These are phyloP conservation scores for Eutrema salsugineum DNA, from an alignment of 441 rosid genomes.

Conservation along the genomic window DNA sequence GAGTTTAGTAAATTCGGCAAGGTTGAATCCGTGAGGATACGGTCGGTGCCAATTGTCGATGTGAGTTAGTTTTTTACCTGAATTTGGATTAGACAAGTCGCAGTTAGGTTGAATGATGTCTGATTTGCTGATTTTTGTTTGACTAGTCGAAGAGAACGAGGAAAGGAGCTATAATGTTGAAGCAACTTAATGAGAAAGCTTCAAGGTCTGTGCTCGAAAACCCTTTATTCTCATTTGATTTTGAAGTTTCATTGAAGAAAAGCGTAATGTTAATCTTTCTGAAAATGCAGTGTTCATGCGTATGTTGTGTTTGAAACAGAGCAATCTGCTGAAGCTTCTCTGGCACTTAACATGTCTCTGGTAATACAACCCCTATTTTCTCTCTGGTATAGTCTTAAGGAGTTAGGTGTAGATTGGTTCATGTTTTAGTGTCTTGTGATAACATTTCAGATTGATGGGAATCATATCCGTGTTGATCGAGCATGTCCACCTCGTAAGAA, in stretches of 20 bases:
- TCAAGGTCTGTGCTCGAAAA: constrained; percentile 52
- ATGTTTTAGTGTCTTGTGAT: not conserved
- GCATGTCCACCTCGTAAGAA: constrained; percentile 97
- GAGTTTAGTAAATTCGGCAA: constrained; percentile 84
- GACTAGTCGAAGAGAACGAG: constrained; percentile 80
- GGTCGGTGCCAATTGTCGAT: constrained; percentile 79
- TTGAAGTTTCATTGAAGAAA: not conserved
- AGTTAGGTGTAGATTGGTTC: not conserved
- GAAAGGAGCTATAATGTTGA: constrained; percentile 71
- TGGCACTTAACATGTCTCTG: constrained; percentile 87
- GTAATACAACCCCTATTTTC: constrained; percentile 35
- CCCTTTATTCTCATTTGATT: not conserved
- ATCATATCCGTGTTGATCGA: constrained; percentile 94
- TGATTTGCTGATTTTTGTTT: constrained; percentile 18
- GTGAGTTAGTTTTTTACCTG: constrained; percentile 42
- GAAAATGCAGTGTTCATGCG: constrained; percentile 76
- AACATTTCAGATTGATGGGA: constrained; percentile 61
- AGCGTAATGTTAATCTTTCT: not conserved
- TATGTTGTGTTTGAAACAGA: constrained; percentile 86
- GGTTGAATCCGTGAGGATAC: constrained; percentile 85
- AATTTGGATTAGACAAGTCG: not conserved
- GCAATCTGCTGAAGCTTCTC: constrained; percentile 76
- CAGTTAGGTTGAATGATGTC: not conserved
- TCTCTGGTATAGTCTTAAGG: not conserved
- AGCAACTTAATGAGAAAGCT: constrained; percentile 73